phyloP scores from a whole-genome alignment of 768 basidiomycete species.

The Auriculariales sp. region DNA sequence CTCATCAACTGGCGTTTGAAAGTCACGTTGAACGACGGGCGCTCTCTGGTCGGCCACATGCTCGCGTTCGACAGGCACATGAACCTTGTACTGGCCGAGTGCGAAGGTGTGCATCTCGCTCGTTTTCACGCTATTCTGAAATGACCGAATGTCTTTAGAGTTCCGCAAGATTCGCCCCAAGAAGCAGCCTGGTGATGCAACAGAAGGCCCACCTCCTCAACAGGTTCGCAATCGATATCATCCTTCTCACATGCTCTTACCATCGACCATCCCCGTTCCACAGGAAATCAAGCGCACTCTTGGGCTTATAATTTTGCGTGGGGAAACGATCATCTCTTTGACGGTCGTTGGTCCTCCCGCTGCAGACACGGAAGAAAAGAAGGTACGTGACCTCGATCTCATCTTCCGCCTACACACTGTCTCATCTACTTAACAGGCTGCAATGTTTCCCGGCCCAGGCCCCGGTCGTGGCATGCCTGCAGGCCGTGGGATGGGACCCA shows the following conservation, averaged over 20 bases:
- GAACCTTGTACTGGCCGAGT: constrained; percentile 97
- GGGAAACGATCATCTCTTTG: constrained; percentile 91
- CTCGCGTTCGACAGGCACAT: constrained; percentile 99
- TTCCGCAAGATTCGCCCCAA: constrained; percentile 86
- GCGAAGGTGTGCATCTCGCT: too few species aligned
- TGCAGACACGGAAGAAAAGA: constrained; percentile 77
- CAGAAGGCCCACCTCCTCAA: constrained; percentile 46
- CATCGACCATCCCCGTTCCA: constrained; percentile 91
- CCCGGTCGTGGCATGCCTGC: constrained; percentile 94
- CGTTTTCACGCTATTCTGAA: too few species aligned
- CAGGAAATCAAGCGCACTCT: constrained; percentile 95
- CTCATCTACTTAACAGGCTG: constrained; percentile 6
- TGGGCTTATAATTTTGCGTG: constrained; percentile 92
- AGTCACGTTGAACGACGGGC: constrained; percentile 94
- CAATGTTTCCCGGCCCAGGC: constrained; percentile 58
- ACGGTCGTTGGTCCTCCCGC: constrained; percentile 94
- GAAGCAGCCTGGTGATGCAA: constrained; percentile 65
- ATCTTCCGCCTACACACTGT: neutral
- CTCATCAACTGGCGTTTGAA: constrained; percentile 97
- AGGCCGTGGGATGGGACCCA: constrained; percentile 77
- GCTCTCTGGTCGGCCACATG: constrained; percentile 93
- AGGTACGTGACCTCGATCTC: constrained; percentile 34
- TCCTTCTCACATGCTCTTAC: constrained; percentile 88
- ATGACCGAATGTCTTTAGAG: too few species aligned
- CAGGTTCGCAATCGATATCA: constrained; percentile 94